Conservation (phyloP, 306 rosid species). For the Neltuma alba region DNA sequence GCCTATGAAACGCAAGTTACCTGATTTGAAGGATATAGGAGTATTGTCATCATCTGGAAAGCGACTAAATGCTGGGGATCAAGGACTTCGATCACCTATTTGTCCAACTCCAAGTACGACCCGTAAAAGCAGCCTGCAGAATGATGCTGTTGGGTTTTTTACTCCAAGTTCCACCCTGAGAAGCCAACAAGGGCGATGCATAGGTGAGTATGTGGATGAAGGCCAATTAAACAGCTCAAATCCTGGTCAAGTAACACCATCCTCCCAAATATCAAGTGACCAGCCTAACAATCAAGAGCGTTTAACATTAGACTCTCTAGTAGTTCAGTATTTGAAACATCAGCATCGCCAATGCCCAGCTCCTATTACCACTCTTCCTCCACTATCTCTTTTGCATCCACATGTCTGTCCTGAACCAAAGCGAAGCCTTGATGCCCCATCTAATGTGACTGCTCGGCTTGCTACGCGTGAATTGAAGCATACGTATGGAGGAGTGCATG, state of each 20-base stretch:
- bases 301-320: slow-evolving; percentile 78
- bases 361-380: slow-evolving; percentile 97
- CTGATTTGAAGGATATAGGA: slow-evolving; percentile 74
- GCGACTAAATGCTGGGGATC: slow-evolving; percentile 68
- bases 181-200: slow-evolving; percentile 58
- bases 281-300: slow-evolving; percentile 79
- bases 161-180: slow-evolving; percentile 59
- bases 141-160: slow-evolving; percentile 60
- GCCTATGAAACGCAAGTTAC: slow-evolving; percentile 73
- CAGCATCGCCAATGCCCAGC: slow-evolving; percentile 99
- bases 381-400: slow-evolving; percentile 83
- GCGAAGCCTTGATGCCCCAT: slow-evolving; percentile 91
- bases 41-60: slow-evolving; percentile 60
- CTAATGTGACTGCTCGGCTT: slow-evolving; percentile 86
- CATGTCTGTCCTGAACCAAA: slow-evolving; percentile 98
- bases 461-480: slow-evolving; percentile 81
- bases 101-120: slow-evolving; percentile 56
- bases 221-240: slow-evolving; percentile 49
- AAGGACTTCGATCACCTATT: slow-evolving; percentile 76
- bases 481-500: slow-evolving; percentile 85
- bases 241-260: slow-evolving; percentile 55
- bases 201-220: slow-evolving; percentile 66
- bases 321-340: slow-evolving; percentile 91
- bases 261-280: slow-evolving; percentile 61
- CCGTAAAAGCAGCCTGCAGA: slow-evolving; percentile 56